Percentiles rank a stretch among this genome's conserved stretches.
Evolutionary conservation across 116 monocot species (phyloP).

Genomic region (Dioscorea cayenensis): DNA sequence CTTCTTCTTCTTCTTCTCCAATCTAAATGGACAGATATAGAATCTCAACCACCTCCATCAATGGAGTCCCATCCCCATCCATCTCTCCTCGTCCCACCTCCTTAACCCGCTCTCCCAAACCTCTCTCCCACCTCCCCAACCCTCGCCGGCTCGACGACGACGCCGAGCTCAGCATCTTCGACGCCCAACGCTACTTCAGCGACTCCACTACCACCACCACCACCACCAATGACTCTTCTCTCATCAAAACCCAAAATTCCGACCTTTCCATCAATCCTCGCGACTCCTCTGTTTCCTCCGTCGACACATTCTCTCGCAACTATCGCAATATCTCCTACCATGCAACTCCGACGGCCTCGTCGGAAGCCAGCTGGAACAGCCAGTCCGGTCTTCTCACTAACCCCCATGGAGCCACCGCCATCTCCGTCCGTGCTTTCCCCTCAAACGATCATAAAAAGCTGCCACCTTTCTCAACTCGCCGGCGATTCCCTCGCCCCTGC

Average conservation of each 20-base stretch:
- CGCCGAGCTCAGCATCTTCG: constrained; percentile 64
- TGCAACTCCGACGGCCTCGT: constrained; percentile 29
- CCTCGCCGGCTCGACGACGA: constrained; percentile 12
- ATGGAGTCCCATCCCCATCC: neutral
- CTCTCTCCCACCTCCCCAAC: constrained; percentile 25
- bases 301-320: constrained; percentile 4
- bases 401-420: constrained; percentile 8
- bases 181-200: constrained; percentile 67
- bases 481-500: constrained; percentile 28
- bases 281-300: constrained; percentile 14
- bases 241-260: constrained; percentile 10
- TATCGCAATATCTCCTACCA: constrained; percentile 11
- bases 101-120: constrained; percentile 12
- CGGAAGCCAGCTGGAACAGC: constrained; percentile 67
- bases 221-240: neutral
- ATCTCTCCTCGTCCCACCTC: neutral
- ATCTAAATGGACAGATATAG: constrained; percentile 6
- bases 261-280: constrained; percentile 11
- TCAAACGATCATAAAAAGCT: constrained; percentile 5
- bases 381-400: constrained; percentile 34
- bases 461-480: neutral
- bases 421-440: constrained; percentile 8
- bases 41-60: constrained; percentile 1
- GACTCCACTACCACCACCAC: constrained; percentile 3
- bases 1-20: too few species aligned